These are phyloP conservation scores for Blumeria hordei DNA, from an alignment of 2,329 filamentous ascomycete genomes.

Conservation along the genomic window DNA sequence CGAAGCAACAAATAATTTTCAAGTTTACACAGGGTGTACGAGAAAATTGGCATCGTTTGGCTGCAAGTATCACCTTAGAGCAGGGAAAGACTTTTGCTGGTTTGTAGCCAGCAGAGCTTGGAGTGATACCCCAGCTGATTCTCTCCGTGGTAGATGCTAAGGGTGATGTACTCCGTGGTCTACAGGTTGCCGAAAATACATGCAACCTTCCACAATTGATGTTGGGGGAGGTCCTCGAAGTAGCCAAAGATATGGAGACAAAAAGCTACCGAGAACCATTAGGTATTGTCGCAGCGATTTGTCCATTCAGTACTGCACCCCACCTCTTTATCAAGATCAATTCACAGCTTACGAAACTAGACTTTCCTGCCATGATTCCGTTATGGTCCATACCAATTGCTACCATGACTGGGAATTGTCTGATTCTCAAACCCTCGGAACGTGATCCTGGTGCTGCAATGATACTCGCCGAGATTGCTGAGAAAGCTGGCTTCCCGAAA, in stretches of 20 bases:
- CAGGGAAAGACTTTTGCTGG: slow-evolving; percentile 66
- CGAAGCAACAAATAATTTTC: slow-evolving; percentile 70
- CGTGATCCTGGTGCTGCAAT: slow-evolving; percentile 64
- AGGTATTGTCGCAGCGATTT: slow-evolving; percentile 62
- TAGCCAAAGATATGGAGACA: slow-evolving; percentile 78
- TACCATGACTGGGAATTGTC: slow-evolving; percentile 60
- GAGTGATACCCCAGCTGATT: background rate
- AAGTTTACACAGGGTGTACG: slow-evolving; percentile 57
- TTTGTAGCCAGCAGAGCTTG: slow-evolving; percentile 4
- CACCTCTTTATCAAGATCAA: background rate
- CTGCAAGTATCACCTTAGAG: slow-evolving; percentile 66
- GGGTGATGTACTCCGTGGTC: slow-evolving; percentile 57
- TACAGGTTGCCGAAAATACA: slow-evolving; percentile 68
- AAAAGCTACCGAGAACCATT: slow-evolving; percentile 60
- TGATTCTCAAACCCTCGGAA: slow-evolving; percentile 70
- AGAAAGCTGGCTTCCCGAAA: slow-evolving; percentile 59
- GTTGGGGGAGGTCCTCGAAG: slow-evolving; percentile 64
- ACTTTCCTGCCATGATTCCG: slow-evolving; percentile 82
- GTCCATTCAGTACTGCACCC: slow-evolving; percentile 48
- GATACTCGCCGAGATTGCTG: slow-evolving; percentile 59
- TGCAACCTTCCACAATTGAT: slow-evolving; percentile 60
- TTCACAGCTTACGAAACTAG: slow-evolving; percentile 17
- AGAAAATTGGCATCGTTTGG: slow-evolving; percentile 66
- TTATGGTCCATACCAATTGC: slow-evolving; percentile 79
- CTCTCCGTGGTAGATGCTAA: slow-evolving; percentile 30